Evolutionary conservation across 2,329 filamentous ascomycete species (phyloP).

Genomic region (Penicillium nordicum): DNA sequence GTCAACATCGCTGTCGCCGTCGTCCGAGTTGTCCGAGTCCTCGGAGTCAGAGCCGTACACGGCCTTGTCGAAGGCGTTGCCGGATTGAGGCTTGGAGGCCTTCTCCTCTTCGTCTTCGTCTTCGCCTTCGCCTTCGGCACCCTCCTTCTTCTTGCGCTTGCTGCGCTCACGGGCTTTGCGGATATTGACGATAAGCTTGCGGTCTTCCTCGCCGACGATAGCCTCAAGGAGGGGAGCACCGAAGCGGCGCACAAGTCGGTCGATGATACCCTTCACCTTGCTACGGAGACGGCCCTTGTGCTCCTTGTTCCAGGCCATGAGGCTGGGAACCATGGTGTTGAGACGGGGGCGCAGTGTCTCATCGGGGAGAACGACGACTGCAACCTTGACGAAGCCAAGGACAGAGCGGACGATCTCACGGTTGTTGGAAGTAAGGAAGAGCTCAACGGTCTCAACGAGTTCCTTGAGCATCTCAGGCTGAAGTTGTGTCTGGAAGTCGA

Average conservation of each 20-base stretch:
- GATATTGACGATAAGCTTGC: conserved; percentile 89
- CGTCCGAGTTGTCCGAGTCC: conserved; percentile 60
- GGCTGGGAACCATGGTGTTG: conserved; percentile 73
- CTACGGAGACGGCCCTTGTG: conserved; percentile 96
- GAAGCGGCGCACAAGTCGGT: conserved; percentile 89
- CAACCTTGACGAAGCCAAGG: conserved; percentile 94
- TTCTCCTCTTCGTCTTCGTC: conserved; percentile 51
- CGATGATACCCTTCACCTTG: conserved; percentile 97
- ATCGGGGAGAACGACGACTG: conserved; percentile 77
- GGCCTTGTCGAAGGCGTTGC: conserved; percentile 94
- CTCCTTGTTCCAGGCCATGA: conserved; percentile 95
- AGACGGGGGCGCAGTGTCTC: conserved; percentile 76
- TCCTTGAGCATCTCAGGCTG: conserved; percentile 70
- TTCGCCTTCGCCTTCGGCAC: conserved; percentile 55
- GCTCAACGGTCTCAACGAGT: conserved; percentile 88
- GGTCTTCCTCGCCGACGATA: conserved; percentile 78
- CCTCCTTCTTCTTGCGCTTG: conserved; percentile 81
- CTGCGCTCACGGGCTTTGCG: conserved; percentile 88
- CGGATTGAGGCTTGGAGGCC: conserved; percentile 59
- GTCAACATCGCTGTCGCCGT: conserved; percentile 50
- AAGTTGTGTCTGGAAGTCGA: conserved; percentile 76
- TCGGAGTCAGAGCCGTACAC: conserved; percentile 73
- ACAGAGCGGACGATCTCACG: conserved; percentile 94
- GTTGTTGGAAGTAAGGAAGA: conserved; percentile 95
- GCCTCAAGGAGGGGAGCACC: conserved; percentile 76